phyloP scores from a whole-genome alignment of 1,284 basidiomycete species.

The Mycosarcoma maydis region DNA sequence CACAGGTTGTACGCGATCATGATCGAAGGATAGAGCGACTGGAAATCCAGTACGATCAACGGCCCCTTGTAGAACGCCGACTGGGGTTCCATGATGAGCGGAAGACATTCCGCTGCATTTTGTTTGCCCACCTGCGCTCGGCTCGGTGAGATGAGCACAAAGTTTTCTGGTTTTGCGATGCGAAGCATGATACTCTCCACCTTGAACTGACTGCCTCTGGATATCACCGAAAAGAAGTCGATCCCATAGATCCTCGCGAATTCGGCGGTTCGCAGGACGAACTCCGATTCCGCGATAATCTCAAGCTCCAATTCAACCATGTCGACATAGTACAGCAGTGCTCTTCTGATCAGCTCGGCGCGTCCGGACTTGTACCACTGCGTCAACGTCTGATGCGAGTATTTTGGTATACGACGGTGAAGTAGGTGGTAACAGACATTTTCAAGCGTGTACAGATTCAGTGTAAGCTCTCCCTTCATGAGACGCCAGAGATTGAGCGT shows the following conservation, averaged over 20 bases:
- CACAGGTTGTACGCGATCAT: conserved; percentile 93
- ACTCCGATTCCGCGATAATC: conserved; percentile 60
- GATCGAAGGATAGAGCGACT: conserved; percentile 92
- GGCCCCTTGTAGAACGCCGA: conserved; percentile 93
- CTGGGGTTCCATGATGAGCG: conserved; percentile 91
- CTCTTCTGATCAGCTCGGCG: conserved; percentile 21
- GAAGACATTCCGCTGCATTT: conserved; percentile 93
- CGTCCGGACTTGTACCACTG: conserved; percentile 73
- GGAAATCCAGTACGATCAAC: conserved; percentile 91
- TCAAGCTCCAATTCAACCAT: conserved; percentile 51
- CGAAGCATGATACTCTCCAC: conserved; percentile 98
- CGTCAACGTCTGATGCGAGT: conserved; percentile 76
- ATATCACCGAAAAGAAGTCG: conserved; percentile 94
- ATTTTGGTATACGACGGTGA: conserved; percentile 74
- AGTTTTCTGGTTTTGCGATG: conserved; percentile 93
- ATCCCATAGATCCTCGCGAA: conserved; percentile 96
- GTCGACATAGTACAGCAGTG: conserved; percentile 54
- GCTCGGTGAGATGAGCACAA: conserved; percentile 61
- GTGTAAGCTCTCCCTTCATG: conserved; percentile 82
- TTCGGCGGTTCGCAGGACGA: conserved; percentile 71
- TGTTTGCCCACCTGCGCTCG: conserved; percentile 72
- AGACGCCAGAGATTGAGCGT: conserved; percentile 92
- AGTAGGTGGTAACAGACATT: conserved; percentile 75
- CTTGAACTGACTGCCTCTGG: conserved; percentile 95
- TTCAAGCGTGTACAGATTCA: conserved; percentile 87